Conservation (phyloP, 306 rosid genomes). For the Ammopiptanthus mongolicus region DNA sequence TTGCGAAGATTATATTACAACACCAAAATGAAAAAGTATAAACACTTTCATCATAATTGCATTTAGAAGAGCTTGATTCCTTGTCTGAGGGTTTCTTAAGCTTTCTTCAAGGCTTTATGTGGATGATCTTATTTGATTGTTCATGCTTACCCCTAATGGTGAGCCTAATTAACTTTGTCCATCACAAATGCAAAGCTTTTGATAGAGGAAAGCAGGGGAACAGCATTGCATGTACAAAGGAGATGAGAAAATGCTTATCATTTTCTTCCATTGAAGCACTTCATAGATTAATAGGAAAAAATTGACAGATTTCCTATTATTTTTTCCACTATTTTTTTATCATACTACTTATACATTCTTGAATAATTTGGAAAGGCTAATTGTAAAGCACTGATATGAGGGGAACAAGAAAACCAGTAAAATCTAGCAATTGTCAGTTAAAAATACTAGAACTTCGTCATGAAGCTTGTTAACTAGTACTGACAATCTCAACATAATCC, state of each 20-base stretch:
- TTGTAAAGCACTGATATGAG: background rate
- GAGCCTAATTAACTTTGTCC: background rate
- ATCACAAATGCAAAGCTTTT: slow-evolving; percentile 7
- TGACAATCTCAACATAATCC: background rate
- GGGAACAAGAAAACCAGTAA: background rate
- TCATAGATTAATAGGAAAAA: background rate
- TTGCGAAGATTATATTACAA: background rate
- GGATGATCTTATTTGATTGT: background rate
- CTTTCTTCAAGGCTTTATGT: background rate
- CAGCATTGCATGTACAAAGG: background rate
- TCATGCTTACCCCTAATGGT: background rate
- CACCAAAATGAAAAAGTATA: background rate
- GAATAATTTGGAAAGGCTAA: background rate
- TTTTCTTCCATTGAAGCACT: background rate
- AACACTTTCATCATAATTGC: background rate
- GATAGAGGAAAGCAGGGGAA: slow-evolving; percentile 4
- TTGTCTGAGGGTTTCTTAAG: background rate
- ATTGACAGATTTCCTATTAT: background rate
- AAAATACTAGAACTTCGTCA: background rate
- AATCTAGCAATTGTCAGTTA: background rate
- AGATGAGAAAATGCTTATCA: background rate
- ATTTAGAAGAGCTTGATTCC: background rate
- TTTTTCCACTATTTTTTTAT: background rate
- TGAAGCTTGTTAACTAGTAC: slow-evolving; percentile 3
- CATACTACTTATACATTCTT: background rate